phyloP scores from a whole-genome alignment of 139 green algal genomes.

The Haematococcus sp. region DNA sequence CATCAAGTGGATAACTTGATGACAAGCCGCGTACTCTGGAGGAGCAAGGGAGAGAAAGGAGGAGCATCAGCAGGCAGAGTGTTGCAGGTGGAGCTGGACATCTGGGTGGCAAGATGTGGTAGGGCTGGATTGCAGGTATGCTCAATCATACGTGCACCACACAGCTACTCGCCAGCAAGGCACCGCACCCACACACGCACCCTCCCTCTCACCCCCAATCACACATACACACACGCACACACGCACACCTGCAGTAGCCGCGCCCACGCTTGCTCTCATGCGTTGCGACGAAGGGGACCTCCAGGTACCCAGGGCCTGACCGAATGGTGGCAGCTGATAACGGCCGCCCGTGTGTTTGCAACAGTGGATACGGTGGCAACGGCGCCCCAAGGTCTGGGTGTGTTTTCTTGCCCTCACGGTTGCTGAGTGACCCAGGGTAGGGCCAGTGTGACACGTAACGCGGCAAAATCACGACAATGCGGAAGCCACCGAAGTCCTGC shows the following conservation, averaged over 20 bases:
- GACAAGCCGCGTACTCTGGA: no score
- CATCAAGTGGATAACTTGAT: conserved; percentile 3
- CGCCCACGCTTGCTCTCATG: conserved; percentile 66
- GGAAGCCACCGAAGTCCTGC: conserved; percentile 91
- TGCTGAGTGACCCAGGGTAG: conserved; percentile 46
- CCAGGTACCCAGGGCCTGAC: conserved; percentile 73
- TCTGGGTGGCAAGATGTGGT: no score
- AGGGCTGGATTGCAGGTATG: no score
- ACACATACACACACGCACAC: no score
- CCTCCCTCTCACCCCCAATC: no score
- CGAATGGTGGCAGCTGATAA: conserved; percentile 84
- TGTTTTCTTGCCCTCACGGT: conserved; percentile 38
- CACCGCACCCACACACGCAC: no score
- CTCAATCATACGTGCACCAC: background rate
- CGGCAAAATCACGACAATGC: conserved; percentile 70
- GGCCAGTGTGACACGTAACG: conserved; percentile 75
- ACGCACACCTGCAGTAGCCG: conserved; percentile 67
- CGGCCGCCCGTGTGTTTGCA: conserved; percentile 71
- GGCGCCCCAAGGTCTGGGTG: conserved; percentile 52
- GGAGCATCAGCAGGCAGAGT: no score
- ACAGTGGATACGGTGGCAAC: conserved; percentile 45
- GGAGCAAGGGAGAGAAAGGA: no score
- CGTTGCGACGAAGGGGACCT: conserved; percentile 89
- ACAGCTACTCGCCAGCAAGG: background rate
- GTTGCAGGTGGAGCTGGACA: no score